Conservation (phyloP, 2,329 filamentous ascomycete species). For the Paracoccidioides lutzii region DNA sequence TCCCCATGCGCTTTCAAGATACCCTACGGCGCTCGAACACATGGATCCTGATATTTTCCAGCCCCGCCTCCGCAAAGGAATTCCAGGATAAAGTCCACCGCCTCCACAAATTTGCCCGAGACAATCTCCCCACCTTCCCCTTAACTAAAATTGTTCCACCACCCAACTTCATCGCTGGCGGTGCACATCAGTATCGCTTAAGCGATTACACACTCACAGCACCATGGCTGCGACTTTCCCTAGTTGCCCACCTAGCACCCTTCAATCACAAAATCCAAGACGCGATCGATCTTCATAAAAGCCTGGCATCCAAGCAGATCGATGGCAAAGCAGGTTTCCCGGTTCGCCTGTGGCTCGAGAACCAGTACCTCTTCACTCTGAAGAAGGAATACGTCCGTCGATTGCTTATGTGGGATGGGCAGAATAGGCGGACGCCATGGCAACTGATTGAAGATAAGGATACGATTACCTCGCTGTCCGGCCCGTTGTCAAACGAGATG, state of each 20-base stretch:
- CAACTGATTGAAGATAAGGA: conserved; percentile 7
- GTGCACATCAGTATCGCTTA: conserved; percentile 2
- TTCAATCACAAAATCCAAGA: conserved; percentile 10
- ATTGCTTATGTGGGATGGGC: conserved; percentile 11
- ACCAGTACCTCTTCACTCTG: background rate
- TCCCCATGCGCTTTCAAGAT: conserved; percentile 11
- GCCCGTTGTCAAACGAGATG: conserved; percentile 5
- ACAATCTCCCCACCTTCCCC: conserved; percentile 6
- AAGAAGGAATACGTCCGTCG: conserved; percentile 5
- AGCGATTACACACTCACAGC: conserved; percentile 13
- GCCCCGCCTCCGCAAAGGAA: conserved; percentile 11
- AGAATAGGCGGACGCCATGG: conserved; percentile 10
- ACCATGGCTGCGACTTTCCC: conserved; percentile 9
- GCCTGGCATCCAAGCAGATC: background rate
- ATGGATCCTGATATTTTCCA: conserved; percentile 14
- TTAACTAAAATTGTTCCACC: conserved; percentile 8
- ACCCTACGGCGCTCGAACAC: conserved; percentile 10
- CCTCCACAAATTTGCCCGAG: conserved; percentile 8
- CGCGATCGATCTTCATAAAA: conserved; percentile 9
- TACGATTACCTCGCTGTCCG: conserved; percentile 7
- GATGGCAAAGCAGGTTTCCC: conserved; percentile 5
- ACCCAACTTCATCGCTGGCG: conserved; percentile 5
- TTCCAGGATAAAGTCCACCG: conserved; percentile 11
- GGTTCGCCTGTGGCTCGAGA: conserved; percentile 11
- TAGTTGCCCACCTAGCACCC: conserved; percentile 10